phyloP scores from a whole-genome alignment of 441 rosid species.

The Populus tomentosa region DNA sequence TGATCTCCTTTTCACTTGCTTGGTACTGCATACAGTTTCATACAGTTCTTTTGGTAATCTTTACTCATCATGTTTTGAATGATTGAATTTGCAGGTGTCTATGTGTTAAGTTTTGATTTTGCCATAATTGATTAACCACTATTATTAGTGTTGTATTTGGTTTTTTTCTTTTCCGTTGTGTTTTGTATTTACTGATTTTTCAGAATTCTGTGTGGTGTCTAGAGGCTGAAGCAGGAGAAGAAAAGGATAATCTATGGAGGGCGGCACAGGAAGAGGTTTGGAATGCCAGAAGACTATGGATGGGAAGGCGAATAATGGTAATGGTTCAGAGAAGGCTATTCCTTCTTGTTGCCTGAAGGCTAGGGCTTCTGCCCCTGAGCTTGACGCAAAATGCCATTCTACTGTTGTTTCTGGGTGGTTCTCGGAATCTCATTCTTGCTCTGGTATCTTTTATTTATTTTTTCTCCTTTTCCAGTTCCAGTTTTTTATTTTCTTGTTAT shows the following conservation, averaged over 20 bases:
- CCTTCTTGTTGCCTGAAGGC: slow-evolving; percentile 99
- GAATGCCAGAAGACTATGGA: slow-evolving; percentile 95
- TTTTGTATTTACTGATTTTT: background rate
- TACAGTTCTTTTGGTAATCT: background rate
- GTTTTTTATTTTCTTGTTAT: background rate
- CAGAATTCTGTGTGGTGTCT: background rate
- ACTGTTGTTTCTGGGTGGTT: slow-evolving; percentile 34
- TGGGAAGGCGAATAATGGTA: slow-evolving; percentile 83
- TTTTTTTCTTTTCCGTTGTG: background rate
- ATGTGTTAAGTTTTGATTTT: background rate
- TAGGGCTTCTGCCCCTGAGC: slow-evolving; percentile 69
- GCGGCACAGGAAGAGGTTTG: slow-evolving; percentile 81
- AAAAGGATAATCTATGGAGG: slow-evolving; percentile 79
- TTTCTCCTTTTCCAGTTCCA: background rate
- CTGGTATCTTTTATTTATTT: slow-evolving; percentile 36
- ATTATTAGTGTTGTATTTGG: background rate
- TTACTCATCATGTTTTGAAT: background rate
- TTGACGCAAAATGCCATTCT: slow-evolving; percentile 78
- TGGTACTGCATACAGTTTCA: background rate
- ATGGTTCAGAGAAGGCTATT: slow-evolving; percentile 43
- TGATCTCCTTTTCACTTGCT: background rate
- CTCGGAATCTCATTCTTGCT: slow-evolving; percentile 56
- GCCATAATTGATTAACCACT: background rate
- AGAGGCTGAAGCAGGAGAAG: slow-evolving; percentile 92
- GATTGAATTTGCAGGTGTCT: background rate